A percentile compares a stretch with the other conserved stretches of the same genome.
Evolutionary conservation across 2,329 filamentous ascomycete species (phyloP).

Genomic region (Colletotrichum abscissum): DNA sequence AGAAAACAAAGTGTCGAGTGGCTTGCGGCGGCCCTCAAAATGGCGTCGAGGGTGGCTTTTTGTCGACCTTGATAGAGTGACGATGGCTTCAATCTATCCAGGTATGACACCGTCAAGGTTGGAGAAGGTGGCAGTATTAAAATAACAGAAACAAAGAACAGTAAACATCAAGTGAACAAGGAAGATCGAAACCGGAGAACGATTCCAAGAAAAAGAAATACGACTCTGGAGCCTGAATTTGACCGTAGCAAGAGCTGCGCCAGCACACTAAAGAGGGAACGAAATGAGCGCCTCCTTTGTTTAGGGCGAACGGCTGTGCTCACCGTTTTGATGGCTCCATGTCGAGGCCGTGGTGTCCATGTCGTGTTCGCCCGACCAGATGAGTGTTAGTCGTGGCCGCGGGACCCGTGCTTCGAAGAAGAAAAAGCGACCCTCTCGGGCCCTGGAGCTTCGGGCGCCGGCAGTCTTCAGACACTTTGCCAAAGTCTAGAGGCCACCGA

Average conservation of each 20-base stretch:
- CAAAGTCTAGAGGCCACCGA: slow-evolving; percentile 1
- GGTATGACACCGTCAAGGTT: no score
- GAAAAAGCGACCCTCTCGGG: neutral
- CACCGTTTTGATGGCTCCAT: slow-evolving; percentile 14
- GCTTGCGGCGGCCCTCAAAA: no score
- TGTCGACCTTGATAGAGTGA: no score
- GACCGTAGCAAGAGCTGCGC: neutral
- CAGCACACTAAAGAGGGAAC: neutral
- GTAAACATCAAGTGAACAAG: neutral
- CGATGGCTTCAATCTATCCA: no score
- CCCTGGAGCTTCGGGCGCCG: slow-evolving; percentile 4
- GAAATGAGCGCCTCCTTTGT: neutral
- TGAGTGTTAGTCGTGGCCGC: neutral
- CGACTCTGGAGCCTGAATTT: neutral
- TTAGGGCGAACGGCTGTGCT: neutral
- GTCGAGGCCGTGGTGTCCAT: slow-evolving; percentile 5
- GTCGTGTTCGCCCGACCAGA: slow-evolving; percentile 1
- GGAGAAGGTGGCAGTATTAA: no score
- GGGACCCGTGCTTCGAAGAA: slow-evolving; percentile 10
- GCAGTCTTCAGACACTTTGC: slow-evolving; percentile 7
- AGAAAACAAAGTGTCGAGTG: neutral
- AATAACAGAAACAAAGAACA: neutral
- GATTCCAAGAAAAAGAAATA: neutral
- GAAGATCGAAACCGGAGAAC: neutral
- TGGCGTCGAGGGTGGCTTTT: no score